phyloP scores from a whole-genome alignment of 106 monocot species.

The Dendrobium catenatum region DNA sequence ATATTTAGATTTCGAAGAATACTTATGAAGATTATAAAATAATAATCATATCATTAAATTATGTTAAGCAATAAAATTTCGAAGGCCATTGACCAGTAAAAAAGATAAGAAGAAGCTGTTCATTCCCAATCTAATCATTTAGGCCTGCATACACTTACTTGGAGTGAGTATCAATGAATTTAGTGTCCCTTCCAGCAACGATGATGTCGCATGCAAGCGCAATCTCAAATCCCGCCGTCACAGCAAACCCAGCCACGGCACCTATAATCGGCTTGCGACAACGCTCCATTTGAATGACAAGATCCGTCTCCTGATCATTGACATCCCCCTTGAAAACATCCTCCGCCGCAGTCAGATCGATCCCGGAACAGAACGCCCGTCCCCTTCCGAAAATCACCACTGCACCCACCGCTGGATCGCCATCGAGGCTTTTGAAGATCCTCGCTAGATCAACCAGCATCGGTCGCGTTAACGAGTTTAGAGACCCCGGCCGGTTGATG shows the following conservation, averaged over 20 bases:
- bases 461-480: conserved; percentile 77
- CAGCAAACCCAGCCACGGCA: conserved; percentile 69
- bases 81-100: background rate
- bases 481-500: conserved; percentile 79
- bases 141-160: conserved; percentile 23
- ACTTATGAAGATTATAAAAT: too few species aligned
- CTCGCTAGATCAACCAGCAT: conserved; percentile 70
- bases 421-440: conserved; percentile 48
- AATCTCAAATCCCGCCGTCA: conserved; percentile 96
- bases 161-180: conserved; percentile 83
- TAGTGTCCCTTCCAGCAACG: conserved; percentile 70
- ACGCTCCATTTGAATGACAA: conserved; percentile 65
- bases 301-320: conserved; percentile 46
- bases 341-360: conserved; percentile 88
- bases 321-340: conserved; percentile 96
- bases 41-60: too few species aligned
- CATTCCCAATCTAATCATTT: background rate
- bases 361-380: conserved; percentile 92
- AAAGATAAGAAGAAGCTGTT: background rate
- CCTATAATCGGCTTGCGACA: conserved; percentile 90
- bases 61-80: background rate
- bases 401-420: conserved; percentile 51
- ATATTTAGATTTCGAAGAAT: too few species aligned
- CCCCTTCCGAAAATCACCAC: conserved; percentile 75
- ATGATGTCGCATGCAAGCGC: conserved; percentile 83